Evolutionary conservation across 176 grass and related monocot genomes (phyloP), one percentile per base, ranked within the genome.

Genomic region (Oryza meyeriana): DNA sequence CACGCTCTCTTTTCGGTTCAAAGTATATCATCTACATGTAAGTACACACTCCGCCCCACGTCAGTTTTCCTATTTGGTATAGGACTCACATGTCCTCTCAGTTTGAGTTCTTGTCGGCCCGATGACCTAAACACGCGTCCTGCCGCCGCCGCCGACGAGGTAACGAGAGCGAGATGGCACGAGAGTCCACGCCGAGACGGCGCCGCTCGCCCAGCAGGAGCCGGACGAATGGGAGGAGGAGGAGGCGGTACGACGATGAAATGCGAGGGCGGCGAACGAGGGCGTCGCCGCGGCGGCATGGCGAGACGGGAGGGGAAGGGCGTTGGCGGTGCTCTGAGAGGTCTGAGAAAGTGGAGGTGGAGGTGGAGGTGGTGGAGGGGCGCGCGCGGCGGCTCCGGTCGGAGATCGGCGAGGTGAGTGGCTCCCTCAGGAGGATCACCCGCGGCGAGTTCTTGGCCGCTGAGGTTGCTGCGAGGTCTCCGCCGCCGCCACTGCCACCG

Each of bases 321-420:
- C 17, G 50, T 3, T 4, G 47, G 17, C 47, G 17, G 47, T 10
- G 47, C 47, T 16, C 5, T 50, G 47, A 17, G 47, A 50, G 16
- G 47, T 50, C 16, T 50, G 47, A 50, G 17, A 4, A 40, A 1
- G 3, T 13, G 29, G 69, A 38, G 64, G 31, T 36, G 78, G 45
- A 12, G 41, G 77, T 33, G 35, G n/a, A n/a, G n/a, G 25, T 48
- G n/a, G 66, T 8, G n/a, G 68, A 22, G 84, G 73, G 26, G 69
- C 77, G 20, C 52, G 17, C 16, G 52, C 22, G 55, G 28, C 70
- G 36, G 6, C 26, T 86, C 69, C 61, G 13, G 61, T 86, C 70
- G 26, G 61, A 81, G 77, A 44, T 86, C 27, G 77, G 77, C 14
- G 69, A 75, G 35, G 77, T 75, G 27, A n/a, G 62, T 31, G 85